Percentiles rank a stretch among this genome's conserved stretches.
phyloP scores from a whole-genome alignment of 495 filamentous ascomycete species.

The Tricharina praecox region DNA sequence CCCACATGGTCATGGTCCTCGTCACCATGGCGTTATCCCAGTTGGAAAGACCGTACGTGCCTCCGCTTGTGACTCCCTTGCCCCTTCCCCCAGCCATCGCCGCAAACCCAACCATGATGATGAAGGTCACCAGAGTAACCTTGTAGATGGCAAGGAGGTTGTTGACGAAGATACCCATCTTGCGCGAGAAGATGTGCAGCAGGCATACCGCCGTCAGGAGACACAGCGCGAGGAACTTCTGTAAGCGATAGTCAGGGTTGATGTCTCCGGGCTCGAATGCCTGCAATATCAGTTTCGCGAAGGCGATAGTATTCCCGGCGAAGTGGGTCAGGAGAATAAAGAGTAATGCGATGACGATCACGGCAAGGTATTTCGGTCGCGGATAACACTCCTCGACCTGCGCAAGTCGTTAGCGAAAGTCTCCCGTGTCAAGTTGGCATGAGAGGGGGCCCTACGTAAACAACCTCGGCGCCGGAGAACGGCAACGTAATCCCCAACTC shows the following conservation, averaged over 20 bases:
- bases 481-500: conserved; percentile 21
- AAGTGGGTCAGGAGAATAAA: conserved; percentile 18
- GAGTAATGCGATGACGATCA: conserved; percentile 16
- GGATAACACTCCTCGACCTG: conserved; percentile 20
- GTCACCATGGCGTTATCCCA: conserved; percentile 10
- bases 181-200: conserved; percentile 18
- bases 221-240: conserved; percentile 21
- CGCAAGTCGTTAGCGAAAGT: not conserved
- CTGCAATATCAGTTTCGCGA: conserved; percentile 19
- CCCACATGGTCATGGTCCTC: conserved; percentile 5
- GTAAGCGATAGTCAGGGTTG: conserved; percentile 20
- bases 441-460: conserved; percentile 13
- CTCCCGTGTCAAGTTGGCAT: not conserved
- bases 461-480: conserved; percentile 22
- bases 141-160: conserved; percentile 21
- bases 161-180: conserved; percentile 20
- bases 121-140: conserved; percentile 13
- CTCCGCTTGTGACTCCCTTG: conserved; percentile 4
- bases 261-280: conserved; percentile 11
- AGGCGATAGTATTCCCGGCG: conserved; percentile 21
- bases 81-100: conserved; percentile 18
- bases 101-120: conserved; percentile 18
- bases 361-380: conserved; percentile 16
- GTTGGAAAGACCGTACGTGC: conserved; percentile 12
- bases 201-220: conserved; percentile 19